These are phyloP conservation scores for Amylostereum chailletii DNA, from an alignment of 1,284 basidiomycete species.

Conservation along the genomic window DNA sequence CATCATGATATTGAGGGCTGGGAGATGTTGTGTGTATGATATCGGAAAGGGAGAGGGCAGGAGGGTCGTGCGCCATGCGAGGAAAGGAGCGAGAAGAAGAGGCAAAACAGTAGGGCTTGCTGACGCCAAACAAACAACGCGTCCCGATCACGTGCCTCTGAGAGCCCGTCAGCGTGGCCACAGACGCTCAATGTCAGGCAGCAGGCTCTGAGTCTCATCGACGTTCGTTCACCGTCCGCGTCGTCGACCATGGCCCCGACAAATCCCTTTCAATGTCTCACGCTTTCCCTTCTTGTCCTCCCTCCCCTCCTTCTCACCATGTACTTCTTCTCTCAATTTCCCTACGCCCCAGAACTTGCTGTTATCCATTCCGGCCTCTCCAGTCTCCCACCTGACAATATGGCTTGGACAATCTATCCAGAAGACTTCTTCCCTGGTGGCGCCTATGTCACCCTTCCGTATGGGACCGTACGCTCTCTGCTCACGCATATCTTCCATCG, in stretches of 20 bases:
- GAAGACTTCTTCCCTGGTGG: conserved; percentile 60
- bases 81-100: conserved; percentile 1
- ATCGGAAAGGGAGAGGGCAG: conserved; percentile 29
- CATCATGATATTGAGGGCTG: conserved; percentile 18
- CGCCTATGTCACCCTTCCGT: conserved; percentile 52
- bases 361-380: conserved; percentile 49
- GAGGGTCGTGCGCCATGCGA: conserved; percentile 23
- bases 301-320: conserved; percentile 48
- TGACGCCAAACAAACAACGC: conserved; percentile 9
- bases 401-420: conserved; percentile 62
- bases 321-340: conserved; percentile 58
- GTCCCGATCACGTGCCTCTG: conserved; percentile 8
- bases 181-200: too few species aligned
- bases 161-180: too few species aligned
- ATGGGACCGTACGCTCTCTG: conserved; percentile 38
- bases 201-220: not conserved
- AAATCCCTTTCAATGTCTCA: conserved; percentile 38
- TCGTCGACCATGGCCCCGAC: conserved; percentile 15
- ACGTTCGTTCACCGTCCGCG: conserved; percentile 5
- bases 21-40: conserved; percentile 33
- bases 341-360: conserved; percentile 40
- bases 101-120: not conserved
- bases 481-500: not conserved
- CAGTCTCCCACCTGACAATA: conserved; percentile 39
- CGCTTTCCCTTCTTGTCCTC: conserved; percentile 46